Base-by-base conservation (phyloP, 1,139 yeast species). In the Magnusiomyces ingens region DNA sequence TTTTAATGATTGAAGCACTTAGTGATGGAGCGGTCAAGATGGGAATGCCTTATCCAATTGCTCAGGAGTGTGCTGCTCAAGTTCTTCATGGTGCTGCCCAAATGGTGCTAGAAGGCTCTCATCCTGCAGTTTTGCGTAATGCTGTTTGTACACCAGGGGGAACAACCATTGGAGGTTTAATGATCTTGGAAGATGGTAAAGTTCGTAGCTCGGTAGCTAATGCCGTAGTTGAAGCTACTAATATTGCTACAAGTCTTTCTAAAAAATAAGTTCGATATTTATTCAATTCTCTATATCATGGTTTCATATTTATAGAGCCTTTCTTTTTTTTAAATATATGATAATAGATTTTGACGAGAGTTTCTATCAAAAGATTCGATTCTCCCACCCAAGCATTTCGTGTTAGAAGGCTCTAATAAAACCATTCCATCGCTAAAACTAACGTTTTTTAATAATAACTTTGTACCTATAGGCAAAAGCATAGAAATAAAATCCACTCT, bases 141-240 rank as follows among this genome's bases (percentile, higher is more conserved):
- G 85, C 85, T 64, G 94, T 93, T 5, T 90, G 97, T 67, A 93
- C 99, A 0, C 99, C 99, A 17, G 99, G 95, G 37, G 99, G 99
- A 41, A 91, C 97, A 52, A 93, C 99, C 8, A 93, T 94, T 67
- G 96, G 96, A 3, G 99, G 99, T 0, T 75, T 94, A 58, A 78
- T 91, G 69, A 88, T 82, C 62, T 81, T 94, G 85, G 99, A 93
- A 72, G 96, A 90, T 62, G 82, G 82, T 52, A 95, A 91, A 47
- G 87, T 93, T 49, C 83, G 96, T 72, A 80, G 90, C 50, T 90
- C 90, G 21, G 85, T 93, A 63, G 82, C 95, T 49, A 78, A 90
- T 62, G 96, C 95, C 48, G 85, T 93, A 26, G 93, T 87, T 67
- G 95, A 90, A 66, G 93, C 97, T 42, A 88, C 97, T 18, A 78